These are phyloP conservation scores for Eimeria sp. DNA, from an alignment of 169 alveolate genomes.

Conservation along the genomic window DNA sequence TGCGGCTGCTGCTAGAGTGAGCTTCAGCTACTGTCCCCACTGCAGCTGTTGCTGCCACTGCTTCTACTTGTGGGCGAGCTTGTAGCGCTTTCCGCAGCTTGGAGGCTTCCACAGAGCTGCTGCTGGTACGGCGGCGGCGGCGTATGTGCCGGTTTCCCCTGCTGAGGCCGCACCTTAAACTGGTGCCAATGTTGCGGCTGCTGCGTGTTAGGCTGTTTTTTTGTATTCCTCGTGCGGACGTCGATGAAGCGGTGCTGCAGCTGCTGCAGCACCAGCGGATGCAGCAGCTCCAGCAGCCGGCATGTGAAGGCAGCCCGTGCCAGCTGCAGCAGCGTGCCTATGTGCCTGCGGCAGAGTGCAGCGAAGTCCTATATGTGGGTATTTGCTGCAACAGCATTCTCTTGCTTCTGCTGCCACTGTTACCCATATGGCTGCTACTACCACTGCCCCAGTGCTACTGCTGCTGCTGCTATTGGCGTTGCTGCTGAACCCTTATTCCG, in stretches of 20 bases:
- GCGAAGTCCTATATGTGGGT: slow-evolving; percentile 1
- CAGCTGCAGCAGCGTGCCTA: slow-evolving; percentile 5
- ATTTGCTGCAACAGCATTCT: background rate
- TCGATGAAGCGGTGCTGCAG: slow-evolving; percentile 46
- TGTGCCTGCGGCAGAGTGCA: background rate
- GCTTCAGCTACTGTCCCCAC: background rate
- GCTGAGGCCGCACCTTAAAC: background rate
- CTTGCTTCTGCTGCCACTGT: background rate
- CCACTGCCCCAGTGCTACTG: background rate
- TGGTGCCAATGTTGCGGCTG: slow-evolving; percentile 24
- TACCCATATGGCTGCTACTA: background rate
- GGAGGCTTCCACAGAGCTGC: background rate
- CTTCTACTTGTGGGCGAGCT: background rate
- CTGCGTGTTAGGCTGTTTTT: slow-evolving; percentile 30
- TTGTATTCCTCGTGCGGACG: slow-evolving; percentile 30
- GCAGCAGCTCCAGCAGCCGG: slow-evolving; percentile 1
- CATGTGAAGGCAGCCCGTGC: background rate
- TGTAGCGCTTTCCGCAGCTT: background rate
- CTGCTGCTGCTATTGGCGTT: background rate
- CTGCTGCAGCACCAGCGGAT: slow-evolving; percentile 16
- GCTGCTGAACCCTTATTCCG: background rate
- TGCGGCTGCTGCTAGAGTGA: slow-evolving; percentile 38
- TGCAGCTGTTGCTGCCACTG: background rate
- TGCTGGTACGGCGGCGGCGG: background rate
- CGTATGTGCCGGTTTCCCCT: background rate